A percentile compares a stretch with the other conserved stretches of the same genome.
These are phyloP conservation scores for Cucurbita maxima DNA, from an alignment of 306 rosid species.

Conservation along the genomic window DNA sequence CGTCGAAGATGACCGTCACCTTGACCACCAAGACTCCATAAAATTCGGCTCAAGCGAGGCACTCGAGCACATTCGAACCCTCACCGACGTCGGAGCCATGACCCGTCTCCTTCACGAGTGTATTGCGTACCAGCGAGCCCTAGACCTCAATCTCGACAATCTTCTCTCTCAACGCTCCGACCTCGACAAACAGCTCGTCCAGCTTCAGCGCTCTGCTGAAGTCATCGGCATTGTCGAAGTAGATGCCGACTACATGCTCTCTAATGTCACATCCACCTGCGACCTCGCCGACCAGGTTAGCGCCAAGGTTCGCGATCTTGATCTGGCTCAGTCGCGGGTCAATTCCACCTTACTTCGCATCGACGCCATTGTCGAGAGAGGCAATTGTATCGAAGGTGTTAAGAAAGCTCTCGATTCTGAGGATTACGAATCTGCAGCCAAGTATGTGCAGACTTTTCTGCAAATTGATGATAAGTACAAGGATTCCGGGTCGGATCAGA, in stretches of 20 bases:
- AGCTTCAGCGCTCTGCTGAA: conserved; percentile 52
- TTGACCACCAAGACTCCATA: conserved; percentile 21
- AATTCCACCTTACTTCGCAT: conserved; percentile 59
- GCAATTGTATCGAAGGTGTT: conserved; percentile 64
- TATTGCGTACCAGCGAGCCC: conserved; percentile 40
- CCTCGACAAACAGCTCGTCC: conserved; percentile 56
- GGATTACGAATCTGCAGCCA: conserved; percentile 60
- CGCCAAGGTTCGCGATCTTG: conserved; percentile 82
- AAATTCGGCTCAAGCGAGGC: conserved; percentile 30
- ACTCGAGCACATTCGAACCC: conserved; percentile 20
- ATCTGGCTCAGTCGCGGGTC: conserved; percentile 81
- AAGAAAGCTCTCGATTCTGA: conserved; percentile 42
- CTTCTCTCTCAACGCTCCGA: conserved; percentile 67
- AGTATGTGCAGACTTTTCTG: conserved; percentile 43
- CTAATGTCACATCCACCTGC: conserved; percentile 34
- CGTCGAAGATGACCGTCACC: conserved; percentile 13
- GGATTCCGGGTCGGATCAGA: conserved; percentile 66
- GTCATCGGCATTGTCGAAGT: conserved; percentile 57
- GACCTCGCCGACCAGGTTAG: conserved; percentile 41
- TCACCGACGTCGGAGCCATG: conserved; percentile 45
- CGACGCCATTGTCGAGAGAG: conserved; percentile 71
- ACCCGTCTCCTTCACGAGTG: conserved; percentile 54
- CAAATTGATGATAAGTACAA: conserved; percentile 57
- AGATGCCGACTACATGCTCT: conserved; percentile 44
- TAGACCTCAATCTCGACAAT: conserved; percentile 50